Percentiles rank a stretch among this genome's conserved stretches.
phyloP scores from a whole-genome alignment of 1,284 basidiomycete species.

The Rhodotorula glutinis region DNA sequence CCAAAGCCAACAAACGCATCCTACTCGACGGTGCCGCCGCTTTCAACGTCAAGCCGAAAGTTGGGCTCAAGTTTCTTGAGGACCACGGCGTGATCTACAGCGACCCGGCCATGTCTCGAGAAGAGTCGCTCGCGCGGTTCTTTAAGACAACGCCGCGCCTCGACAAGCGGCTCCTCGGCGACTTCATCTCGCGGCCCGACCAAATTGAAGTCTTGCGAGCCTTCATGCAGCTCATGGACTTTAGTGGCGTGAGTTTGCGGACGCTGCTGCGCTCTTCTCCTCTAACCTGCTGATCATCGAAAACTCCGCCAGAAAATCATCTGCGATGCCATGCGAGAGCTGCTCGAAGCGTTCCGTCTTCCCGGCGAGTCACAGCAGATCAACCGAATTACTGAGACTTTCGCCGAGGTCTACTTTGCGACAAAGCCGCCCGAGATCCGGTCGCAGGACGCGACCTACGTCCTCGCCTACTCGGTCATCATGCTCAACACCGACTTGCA shows the following conservation, averaged over 20 bases:
- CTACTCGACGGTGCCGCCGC: constrained; percentile 77
- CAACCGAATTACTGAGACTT: constrained; percentile 87
- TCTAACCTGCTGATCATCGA: not conserved
- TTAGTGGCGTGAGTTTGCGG: constrained; percentile 65
- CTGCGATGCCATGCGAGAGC: constrained; percentile 90
- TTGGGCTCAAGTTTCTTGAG: constrained; percentile 83
- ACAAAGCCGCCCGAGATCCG: constrained; percentile 84
- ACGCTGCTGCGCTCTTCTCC: not conserved
- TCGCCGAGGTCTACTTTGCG: constrained; percentile 86
- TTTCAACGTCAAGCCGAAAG: constrained; percentile 96
- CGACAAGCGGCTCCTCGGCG: constrained; percentile 91
- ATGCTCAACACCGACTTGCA: constrained; percentile 98
- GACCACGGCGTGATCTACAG: constrained; percentile 72
- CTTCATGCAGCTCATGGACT: constrained; percentile 87
- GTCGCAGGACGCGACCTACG: constrained; percentile 88
- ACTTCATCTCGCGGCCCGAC: constrained; percentile 87
- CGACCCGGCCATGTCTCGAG: constrained; percentile 50
- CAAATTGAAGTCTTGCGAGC: constrained; percentile 79
- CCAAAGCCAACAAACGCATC: constrained; percentile 81
- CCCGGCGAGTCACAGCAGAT: constrained; percentile 97
- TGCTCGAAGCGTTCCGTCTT: constrained; percentile 89
- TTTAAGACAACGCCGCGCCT: constrained; percentile 79
- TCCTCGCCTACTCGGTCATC: constrained; percentile 92
- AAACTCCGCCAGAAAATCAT: constrained; percentile 70
- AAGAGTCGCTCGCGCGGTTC: constrained; percentile 68